phyloP scores from a whole-genome alignment of 1,139 yeast genomes.

The Debaryomyces sp. region DNA sequence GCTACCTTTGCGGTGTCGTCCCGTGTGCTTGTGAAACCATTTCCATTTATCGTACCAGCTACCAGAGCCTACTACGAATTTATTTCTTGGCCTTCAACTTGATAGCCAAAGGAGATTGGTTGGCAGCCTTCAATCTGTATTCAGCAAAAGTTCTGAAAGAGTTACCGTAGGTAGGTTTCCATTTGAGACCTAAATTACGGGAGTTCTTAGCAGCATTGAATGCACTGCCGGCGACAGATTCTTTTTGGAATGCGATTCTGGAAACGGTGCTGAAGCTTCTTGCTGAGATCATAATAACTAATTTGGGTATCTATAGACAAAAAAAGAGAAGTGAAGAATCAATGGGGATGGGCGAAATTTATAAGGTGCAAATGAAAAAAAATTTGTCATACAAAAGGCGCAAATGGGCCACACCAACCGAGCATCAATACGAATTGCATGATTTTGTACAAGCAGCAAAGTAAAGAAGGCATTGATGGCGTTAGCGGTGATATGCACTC shows the following conservation, averaged over 20 bases:
- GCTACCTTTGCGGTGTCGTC: neutral
- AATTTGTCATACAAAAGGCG: neutral
- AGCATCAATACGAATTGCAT: neutral
- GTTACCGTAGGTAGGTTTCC: conserved; percentile 42
- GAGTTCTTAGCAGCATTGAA: conserved; percentile 11
- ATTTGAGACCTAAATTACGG: conserved; percentile 20
- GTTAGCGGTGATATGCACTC: neutral
- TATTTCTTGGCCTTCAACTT: conserved; percentile 11
- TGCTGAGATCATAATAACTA: neutral
- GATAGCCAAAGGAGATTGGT: conserved; percentile 52
- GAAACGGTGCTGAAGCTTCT: conserved; percentile 19
- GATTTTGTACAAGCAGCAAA: neutral
- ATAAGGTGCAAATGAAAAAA: neutral
- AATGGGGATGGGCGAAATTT: neutral
- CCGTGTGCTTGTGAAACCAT: neutral
- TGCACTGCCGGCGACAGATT: conserved; percentile 11
- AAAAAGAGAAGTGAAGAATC: neutral
- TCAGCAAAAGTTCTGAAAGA: conserved; percentile 58
- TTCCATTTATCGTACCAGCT: neutral
- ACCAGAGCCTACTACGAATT: neutral
- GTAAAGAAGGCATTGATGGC: neutral
- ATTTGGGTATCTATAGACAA: conserved; percentile 5
- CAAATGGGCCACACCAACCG: neutral
- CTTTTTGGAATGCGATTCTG: conserved; percentile 16
- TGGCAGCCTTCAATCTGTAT: conserved; percentile 53